These are phyloP conservation scores for Solanum sejunctum DNA, from an alignment of 257 asterid species.

Conservation along the genomic window DNA sequence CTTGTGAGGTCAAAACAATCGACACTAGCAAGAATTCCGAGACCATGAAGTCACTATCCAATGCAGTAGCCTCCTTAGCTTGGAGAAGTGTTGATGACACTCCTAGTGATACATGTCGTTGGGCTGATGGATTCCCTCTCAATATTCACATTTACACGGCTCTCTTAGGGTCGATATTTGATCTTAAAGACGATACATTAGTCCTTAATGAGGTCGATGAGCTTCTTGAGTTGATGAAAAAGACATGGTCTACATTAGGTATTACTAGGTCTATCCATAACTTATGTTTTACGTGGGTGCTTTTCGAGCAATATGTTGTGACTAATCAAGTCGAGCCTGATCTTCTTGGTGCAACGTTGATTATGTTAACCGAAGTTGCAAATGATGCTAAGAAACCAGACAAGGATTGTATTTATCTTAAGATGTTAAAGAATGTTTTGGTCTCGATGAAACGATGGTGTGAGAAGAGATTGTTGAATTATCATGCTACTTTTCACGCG, in stretches of 20 bases:
- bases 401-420: conserved; percentile 29
- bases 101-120: conserved; percentile 42
- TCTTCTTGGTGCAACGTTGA: conserved; percentile 40
- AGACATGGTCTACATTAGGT: conserved; percentile 54
- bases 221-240: conserved; percentile 54
- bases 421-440: conserved; percentile 29
- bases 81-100: conserved; percentile 37
- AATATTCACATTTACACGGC: conserved; percentile 44
- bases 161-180: conserved; percentile 33
- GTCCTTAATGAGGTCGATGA: conserved; percentile 59
- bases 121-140: conserved; percentile 70
- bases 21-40: conserved; percentile 54
- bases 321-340: conserved; percentile 54
- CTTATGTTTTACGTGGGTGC: conserved; percentile 53
- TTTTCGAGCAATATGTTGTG: conserved; percentile 45
- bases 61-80: conserved; percentile 34
- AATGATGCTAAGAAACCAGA: conserved; percentile 48
- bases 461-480: conserved; percentile 48
- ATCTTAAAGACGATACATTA: conserved; percentile 39
- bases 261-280: conserved; percentile 43
- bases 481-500: conserved; percentile 34
- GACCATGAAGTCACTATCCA: conserved; percentile 37
- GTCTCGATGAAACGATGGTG: conserved; percentile 40
- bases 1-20: conserved; percentile 26
- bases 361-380: conserved; percentile 50